Base-by-base conservation (phyloP, 768 basidiomycete species). In the Exidia glandulosa region DNA sequence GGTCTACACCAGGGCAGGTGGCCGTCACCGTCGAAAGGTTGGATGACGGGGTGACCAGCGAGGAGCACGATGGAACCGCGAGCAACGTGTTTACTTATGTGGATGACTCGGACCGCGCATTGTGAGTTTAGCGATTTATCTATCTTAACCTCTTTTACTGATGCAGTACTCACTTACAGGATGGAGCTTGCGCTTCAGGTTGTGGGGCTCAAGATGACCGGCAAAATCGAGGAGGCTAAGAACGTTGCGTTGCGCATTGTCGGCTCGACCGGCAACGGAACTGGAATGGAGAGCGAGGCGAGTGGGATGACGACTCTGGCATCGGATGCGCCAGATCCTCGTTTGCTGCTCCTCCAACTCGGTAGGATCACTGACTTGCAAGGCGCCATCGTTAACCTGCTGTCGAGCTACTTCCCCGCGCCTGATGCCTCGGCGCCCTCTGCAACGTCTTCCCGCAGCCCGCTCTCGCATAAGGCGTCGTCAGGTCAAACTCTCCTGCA, bases 141-240 rank as follows among this genome's bases (percentile, higher is more conserved):
- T 62, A 67, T 37, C 65, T 47, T 57, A 63, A 55, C 57, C 60
- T 25, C 32, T 60, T 48, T 31, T 12, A 7, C 34, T 7, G 34
- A 7, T 36, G 9, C 9, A 36, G 16, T 16, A 36, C 34, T 16
- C 16, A 36, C 57, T 59, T 66, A 30, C 66, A 94, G 91, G 64
- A 94, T 97, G 91, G 94, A 95, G 70, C 82, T 96, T 59, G 94
- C 94, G 57, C 77, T 97, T 4, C 93, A 95, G 68, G 92, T 95
- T 14, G 93, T 97, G 19, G 94, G 94, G 0, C 75, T 96, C 63
- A 94, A 95, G 34, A 36, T 36, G 34, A 36, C 34, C 9, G 94
- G 94, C 55, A 89, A 93, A 67, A 85, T 95, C 32, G 92, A 94
- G 66, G 90, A 94, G 58, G 93, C 94, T 2, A 87, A 90, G 71